Conservation (phyloP, 768 basidiomycete genomes). For the Suillus subaureus region DNA sequence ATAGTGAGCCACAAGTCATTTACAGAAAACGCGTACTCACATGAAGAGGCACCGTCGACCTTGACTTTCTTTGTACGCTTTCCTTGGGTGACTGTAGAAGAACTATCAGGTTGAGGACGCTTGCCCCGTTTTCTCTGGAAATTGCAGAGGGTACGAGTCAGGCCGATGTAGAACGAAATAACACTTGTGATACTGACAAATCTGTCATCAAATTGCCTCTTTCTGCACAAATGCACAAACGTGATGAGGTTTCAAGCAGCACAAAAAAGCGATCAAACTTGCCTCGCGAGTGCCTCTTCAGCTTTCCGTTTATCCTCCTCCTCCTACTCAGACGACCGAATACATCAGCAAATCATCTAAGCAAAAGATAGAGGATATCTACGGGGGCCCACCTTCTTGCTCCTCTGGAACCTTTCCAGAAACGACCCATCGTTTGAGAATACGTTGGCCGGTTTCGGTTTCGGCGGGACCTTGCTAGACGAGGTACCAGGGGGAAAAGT, state of each 20-base stretch:
- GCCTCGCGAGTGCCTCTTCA: conserved; percentile 55
- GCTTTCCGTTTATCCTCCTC: conserved; percentile 54
- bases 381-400: conserved; percentile 47
- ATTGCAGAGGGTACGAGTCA: background rate
- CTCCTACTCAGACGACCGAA: conserved; percentile 45
- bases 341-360: background rate
- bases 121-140: conserved; percentile 60
- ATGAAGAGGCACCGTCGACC: conserved; percentile 26
- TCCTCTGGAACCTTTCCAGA: conserved; percentile 61
- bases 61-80: conserved; percentile 44
- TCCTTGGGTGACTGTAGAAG: conserved; percentile 30
- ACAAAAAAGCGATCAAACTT: conserved; percentile 17
- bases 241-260: background rate
- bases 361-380: background rate
- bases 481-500: conserved; percentile 23
- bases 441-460: conserved; percentile 55
- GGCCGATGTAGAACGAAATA: background rate
- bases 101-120: conserved; percentile 47
- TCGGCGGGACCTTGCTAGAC: conserved; percentile 22
- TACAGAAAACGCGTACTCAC: conserved; percentile 30
- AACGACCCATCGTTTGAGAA: conserved; percentile 75
- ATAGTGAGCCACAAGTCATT: conserved; percentile 37
- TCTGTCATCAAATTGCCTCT: conserved; percentile 59
- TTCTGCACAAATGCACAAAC: conserved; percentile 39
- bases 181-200: conserved; percentile 47